Percentiles rank a stretch among this genome's conserved stretches.
Conservation (phyloP, 495 filamentous ascomycete species). For the Penicillium parvum region DNA sequence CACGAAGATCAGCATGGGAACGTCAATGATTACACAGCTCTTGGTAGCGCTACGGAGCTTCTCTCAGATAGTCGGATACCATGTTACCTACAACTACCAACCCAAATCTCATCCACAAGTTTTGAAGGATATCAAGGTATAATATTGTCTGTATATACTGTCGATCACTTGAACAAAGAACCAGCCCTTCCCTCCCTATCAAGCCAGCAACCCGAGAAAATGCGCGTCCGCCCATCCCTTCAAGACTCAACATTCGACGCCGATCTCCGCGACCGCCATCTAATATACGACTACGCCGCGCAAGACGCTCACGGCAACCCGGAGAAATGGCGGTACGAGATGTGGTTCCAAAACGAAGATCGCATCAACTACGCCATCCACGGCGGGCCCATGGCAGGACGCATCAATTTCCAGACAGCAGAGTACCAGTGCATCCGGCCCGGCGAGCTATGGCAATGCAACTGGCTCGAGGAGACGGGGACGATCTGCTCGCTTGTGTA, state of each 20-base stretch:
- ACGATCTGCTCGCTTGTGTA: slow-evolving; percentile 38
- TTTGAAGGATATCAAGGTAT: too few species aligned
- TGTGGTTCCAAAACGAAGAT: slow-evolving; percentile 41
- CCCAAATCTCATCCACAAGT: too few species aligned
- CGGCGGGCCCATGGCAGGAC: slow-evolving; percentile 37
- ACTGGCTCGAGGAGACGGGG: slow-evolving; percentile 40
- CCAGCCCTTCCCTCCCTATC: not conserved
- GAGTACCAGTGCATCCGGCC: slow-evolving; percentile 38
- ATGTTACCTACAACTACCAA: too few species aligned
- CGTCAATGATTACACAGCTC: too few species aligned
- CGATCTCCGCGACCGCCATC: slow-evolving; percentile 35
- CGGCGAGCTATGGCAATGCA: slow-evolving; percentile 37
- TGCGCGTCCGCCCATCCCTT: slow-evolving; percentile 25
- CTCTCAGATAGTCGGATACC: too few species aligned
- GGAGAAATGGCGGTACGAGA: slow-evolving; percentile 42
- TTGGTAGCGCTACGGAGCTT: too few species aligned
- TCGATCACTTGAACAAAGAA: not conserved
- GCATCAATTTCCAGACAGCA: slow-evolving; percentile 34
- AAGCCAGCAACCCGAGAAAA: slow-evolving; percentile 6
- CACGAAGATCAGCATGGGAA: too few species aligned
- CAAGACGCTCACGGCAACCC: slow-evolving; percentile 26
- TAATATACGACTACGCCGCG: slow-evolving; percentile 39
- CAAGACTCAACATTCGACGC: slow-evolving; percentile 27
- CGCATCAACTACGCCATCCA: slow-evolving; percentile 42
- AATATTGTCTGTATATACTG: too few species aligned